Conservation (phyloP, 805 yeast genomes). For the Suhomyces emberorum region DNA sequence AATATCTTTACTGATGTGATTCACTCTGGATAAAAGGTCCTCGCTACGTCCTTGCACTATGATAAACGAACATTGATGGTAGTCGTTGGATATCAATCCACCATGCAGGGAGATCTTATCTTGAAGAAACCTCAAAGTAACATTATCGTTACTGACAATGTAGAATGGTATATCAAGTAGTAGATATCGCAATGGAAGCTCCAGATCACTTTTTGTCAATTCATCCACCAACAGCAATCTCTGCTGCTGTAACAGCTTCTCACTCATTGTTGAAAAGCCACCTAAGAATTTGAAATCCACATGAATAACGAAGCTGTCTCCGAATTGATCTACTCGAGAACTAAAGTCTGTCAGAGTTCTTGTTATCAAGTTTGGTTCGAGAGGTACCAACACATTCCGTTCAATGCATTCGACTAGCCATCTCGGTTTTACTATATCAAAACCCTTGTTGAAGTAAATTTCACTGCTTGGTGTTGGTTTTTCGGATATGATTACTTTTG, state of each 20-base stretch:
- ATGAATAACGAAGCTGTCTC: slow-evolving; percentile 54
- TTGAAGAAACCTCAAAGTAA: slow-evolving; percentile 5
- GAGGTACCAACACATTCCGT: slow-evolving; percentile 36
- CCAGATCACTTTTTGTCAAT: slow-evolving; percentile 3
- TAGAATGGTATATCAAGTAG: slow-evolving; percentile 35
- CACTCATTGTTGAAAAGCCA: not conserved
- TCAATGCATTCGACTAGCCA: slow-evolving; percentile 73
- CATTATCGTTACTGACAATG: slow-evolving; percentile 17
- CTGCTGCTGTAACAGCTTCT: not conserved
- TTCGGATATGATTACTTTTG: slow-evolving; percentile 24
- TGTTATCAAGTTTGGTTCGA: slow-evolving; percentile 56
- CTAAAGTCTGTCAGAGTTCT: slow-evolving; percentile 27
- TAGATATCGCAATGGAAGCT: slow-evolving; percentile 24
- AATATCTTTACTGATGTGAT: slow-evolving; percentile 15
- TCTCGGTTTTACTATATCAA: slow-evolving; percentile 59
- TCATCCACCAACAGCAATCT: not conserved
- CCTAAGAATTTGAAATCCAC: slow-evolving; percentile 9
- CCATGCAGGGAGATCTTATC: slow-evolving; percentile 47
- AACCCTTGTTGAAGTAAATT: slow-evolving; percentile 36
- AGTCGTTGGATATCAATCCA: slow-evolving; percentile 20
- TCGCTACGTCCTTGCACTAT: slow-evolving; percentile 23
- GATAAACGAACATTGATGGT: slow-evolving; percentile 33
- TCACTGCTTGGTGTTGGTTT: slow-evolving; percentile 24
- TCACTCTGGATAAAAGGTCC: slow-evolving; percentile 6
- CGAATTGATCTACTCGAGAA: slow-evolving; percentile 51